A percentile compares a stretch with the other conserved stretches of the same genome.
Evolutionary conservation across 805 yeast genomes (phyloP).

Genomic region (Lachancea fermentati): DNA sequence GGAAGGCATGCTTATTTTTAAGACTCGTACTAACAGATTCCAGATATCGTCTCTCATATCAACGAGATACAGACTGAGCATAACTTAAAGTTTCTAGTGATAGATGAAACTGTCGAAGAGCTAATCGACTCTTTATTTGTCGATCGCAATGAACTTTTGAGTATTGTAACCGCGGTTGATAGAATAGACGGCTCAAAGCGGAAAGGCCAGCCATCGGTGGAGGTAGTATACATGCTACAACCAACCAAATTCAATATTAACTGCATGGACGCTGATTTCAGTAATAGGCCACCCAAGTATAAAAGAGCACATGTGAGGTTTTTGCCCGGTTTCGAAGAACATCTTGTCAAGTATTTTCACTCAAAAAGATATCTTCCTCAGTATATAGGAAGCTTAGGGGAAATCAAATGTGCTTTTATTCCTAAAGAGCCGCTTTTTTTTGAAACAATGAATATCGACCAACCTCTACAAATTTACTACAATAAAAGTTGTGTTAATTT

Average conservation of each 20-base stretch:
- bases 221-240: slow-evolving; percentile 75
- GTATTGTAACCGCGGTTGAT: slow-evolving; percentile 59
- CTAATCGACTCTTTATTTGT: slow-evolving; percentile 43
- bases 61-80: slow-evolving; percentile 40
- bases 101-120: slow-evolving; percentile 51
- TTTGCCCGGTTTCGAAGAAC: slow-evolving; percentile 49
- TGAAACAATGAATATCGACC: slow-evolving; percentile 50
- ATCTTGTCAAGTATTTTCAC: slow-evolving; percentile 27
- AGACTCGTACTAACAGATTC: not conserved
- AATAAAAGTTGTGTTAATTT: slow-evolving; percentile 58
- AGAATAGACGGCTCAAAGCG: slow-evolving; percentile 52
- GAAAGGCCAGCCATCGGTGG: slow-evolving; percentile 56
- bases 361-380: slow-evolving; percentile 28
- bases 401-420: slow-evolving; percentile 43
- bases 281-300: slow-evolving; percentile 63
- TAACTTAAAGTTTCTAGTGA: slow-evolving; percentile 45
- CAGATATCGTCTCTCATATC: slow-evolving; percentile 16
- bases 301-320: slow-evolving; percentile 68
- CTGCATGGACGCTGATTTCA: slow-evolving; percentile 73
- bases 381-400: slow-evolving; percentile 31
- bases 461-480: slow-evolving; percentile 68
- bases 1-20: not conserved
- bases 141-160: slow-evolving; percentile 39
- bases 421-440: slow-evolving; percentile 72
- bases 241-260: slow-evolving; percentile 63